phyloP scores from a whole-genome alignment of 1,284 basidiomycete genomes.

The Pseudozyma sp. region DNA sequence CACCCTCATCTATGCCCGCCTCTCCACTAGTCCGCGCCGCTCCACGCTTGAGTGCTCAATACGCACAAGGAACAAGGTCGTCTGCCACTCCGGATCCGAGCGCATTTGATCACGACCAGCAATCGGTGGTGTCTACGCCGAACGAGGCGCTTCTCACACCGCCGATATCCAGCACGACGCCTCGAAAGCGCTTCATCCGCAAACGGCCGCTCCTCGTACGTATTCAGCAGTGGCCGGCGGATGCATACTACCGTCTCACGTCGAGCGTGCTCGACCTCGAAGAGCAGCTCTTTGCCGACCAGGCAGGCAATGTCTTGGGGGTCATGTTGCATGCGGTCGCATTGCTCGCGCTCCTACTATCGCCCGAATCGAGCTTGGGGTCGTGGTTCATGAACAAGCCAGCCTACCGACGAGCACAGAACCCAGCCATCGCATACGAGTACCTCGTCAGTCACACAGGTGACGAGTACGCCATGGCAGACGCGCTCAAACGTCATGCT shows the following conservation, averaged over 20 bases:
- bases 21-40: slow-evolving; percentile 22
- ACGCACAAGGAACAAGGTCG: slow-evolving; percentile 7
- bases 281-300: slow-evolving; percentile 42
- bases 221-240: slow-evolving; percentile 42
- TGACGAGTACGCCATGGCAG: slow-evolving; percentile 49
- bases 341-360: slow-evolving; percentile 40
- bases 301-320: slow-evolving; percentile 47
- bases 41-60: slow-evolving; percentile 11
- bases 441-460: slow-evolving; percentile 42
- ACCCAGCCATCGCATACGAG: slow-evolving; percentile 48
- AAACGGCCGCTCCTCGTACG: slow-evolving; percentile 31
- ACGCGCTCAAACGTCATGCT: slow-evolving; percentile 38
- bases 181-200: slow-evolving; percentile 37
- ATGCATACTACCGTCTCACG: slow-evolving; percentile 29
- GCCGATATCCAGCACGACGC: not conserved
- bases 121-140: not conserved
- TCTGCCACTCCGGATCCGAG: slow-evolving; percentile 2
- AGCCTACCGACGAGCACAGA: slow-evolving; percentile 34
- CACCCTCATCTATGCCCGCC: slow-evolving; percentile 19
- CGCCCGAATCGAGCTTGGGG: slow-evolving; percentile 42
- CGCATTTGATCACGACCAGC: not conserved
- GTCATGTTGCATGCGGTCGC: slow-evolving; percentile 34
- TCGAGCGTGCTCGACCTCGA: slow-evolving; percentile 37
- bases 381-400: slow-evolving; percentile 47
- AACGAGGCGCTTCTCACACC: slow-evolving; percentile 2